Evolutionary conservation across 768 basidiomycete genomes (phyloP), one percentile per base, ranked within the genome.

Genomic region (Scleroderma citrinum): DNA sequence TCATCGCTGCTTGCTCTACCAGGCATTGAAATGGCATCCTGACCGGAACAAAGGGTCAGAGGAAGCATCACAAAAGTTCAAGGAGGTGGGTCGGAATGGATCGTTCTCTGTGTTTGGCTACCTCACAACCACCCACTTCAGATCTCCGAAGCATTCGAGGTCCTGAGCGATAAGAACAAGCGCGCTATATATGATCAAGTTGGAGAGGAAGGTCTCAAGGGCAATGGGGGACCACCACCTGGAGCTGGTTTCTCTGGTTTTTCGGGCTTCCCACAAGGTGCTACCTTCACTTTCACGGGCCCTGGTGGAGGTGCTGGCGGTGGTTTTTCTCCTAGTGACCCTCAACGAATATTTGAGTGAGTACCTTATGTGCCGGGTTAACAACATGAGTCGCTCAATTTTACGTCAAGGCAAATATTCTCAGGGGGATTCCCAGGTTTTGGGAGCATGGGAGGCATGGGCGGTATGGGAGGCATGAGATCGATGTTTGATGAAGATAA

Each of bases 101-200:
- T n/a, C 21, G 14, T 6, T 14, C 2, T 26, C 24, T 7, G 20
- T 29, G 11, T 29, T 19, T 2, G 7, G 5, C 12, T 1, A 7
- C 1, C 3, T 6, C 30, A 17, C 5, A 13, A 51, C 49, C 38
- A 50, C 32, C 2, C 19, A 16, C 46, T 16, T n/a, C 44, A 95
- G 87, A 80, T 97, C 40, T 89, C 89, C 29, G 95, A 97, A 72
- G 94, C 92, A 0, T 98, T 95, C 59, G 95, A 98, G 64, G 93
- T 95, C 24, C 81, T 98, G 48, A 88, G 78, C 44, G 92, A 96
- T 68, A 81, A 81, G 65, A 75, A 91, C 62, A 92, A 92, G 60
- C 85, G 90, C 20, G 69, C 87, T 0, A 63, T 92, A 7, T 97
- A 93, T 56, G 94, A 96, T 66, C 91, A 96, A 57, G 85, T 93